Conservation (phyloP, 2,329 filamentous ascomycete species). For the Bisporella sp. region DNA sequence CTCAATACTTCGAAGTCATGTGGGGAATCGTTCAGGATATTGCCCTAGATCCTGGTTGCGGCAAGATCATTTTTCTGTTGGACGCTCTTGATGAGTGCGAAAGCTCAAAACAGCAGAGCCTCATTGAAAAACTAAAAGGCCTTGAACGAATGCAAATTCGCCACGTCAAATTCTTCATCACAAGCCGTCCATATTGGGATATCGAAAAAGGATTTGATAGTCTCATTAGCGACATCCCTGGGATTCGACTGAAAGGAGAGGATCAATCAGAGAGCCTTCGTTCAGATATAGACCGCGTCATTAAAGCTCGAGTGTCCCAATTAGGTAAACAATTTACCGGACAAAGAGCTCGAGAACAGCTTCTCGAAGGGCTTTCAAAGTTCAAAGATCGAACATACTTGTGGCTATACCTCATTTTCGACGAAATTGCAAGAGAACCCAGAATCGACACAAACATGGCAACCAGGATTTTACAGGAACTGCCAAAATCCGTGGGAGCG, state of each 20-base stretch:
- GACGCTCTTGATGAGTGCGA: no score
- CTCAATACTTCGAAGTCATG: no score
- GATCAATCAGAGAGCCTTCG: slow-evolving; percentile 5
- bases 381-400: slow-evolving; percentile 2
- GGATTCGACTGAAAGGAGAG: slow-evolving; percentile 4
- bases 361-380: no score
- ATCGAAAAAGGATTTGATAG: slow-evolving; percentile 13
- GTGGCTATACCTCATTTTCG: slow-evolving; percentile 5
- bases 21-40: no score
- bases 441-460: slow-evolving; percentile 1
- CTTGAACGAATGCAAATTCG: no score
- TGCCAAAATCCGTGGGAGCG: slow-evolving; percentile 19
- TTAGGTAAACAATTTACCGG: no score
- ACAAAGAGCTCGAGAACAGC: no score
- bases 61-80: no score
- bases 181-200: slow-evolving; percentile 28
- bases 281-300: slow-evolving; percentile 6
- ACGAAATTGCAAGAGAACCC: not conserved
- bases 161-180: slow-evolving; percentile 30
- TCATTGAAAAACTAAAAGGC: no score
- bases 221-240: not conserved
- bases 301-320: not conserved
- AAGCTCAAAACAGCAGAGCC: no score
- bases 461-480: not conserved
- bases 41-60: no score